Evolutionary conservation across 2,329 filamentous ascomycete species (phyloP).

Genomic region (Pseudocercospora vitis): DNA sequence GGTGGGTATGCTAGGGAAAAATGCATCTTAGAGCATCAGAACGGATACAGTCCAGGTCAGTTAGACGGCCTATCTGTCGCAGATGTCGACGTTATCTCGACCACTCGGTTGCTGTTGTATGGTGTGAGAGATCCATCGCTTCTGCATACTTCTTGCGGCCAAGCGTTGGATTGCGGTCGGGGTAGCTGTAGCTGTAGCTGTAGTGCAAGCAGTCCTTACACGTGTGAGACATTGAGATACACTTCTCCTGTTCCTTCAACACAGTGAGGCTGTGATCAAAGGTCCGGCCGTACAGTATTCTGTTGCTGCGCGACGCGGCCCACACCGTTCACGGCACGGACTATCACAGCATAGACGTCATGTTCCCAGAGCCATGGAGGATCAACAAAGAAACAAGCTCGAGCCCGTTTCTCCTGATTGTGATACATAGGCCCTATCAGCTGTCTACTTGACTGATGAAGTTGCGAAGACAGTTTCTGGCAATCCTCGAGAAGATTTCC

Average conservation of each 20-base stretch:
- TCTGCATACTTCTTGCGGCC: neutral
- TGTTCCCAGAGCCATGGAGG: neutral
- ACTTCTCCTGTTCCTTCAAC: neutral
- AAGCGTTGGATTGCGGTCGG: neutral
- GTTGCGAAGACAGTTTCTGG: no score
- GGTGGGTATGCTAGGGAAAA: neutral
- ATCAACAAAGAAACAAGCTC: constrained; percentile 11
- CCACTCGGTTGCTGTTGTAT: neutral
- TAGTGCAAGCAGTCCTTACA: no score
- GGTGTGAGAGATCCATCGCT: neutral
- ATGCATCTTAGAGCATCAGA: neutral
- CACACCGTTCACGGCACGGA: no score
- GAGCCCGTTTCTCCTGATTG: constrained; percentile 6
- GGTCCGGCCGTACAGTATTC: no score
- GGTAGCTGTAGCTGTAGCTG: neutral
- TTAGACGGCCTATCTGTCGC: constrained; percentile 2
- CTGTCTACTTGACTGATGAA: no score
- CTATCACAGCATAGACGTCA: neutral
- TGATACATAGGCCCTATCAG: neutral
- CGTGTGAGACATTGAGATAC: no score
- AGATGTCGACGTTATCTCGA: neutral
- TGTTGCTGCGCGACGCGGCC: no score
- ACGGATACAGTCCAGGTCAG: neutral
- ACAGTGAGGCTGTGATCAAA: neutral
- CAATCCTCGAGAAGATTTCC: neutral